phyloP scores from a whole-genome alignment of 202 grass and related monocot species.

The Setaria viridis region DNA sequence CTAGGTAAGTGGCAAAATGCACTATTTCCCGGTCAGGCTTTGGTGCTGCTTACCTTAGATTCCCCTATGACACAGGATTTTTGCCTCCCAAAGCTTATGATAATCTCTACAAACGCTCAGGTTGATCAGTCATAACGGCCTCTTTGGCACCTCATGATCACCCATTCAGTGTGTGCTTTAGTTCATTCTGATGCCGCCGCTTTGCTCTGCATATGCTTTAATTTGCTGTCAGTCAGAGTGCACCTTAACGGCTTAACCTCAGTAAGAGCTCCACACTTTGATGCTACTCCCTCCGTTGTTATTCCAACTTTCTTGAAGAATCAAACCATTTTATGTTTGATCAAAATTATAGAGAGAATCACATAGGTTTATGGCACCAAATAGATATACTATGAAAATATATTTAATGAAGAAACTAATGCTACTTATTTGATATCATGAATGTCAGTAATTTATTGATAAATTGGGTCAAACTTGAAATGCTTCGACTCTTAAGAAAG shows the following conservation, averaged over 20 bases:
- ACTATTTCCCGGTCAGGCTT: not conserved
- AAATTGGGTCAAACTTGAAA: too few relatives aligned
- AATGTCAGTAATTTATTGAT: too few relatives aligned
- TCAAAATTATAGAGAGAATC: too few relatives aligned
- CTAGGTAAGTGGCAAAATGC: too few relatives aligned
- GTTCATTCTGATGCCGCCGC: not conserved
- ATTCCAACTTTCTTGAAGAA: too few relatives aligned
- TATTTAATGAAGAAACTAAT: too few relatives aligned
- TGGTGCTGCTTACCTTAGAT: not conserved
- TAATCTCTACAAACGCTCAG: not conserved
- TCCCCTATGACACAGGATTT: not conserved
- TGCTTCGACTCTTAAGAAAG: too few relatives aligned
- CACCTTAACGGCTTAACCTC: not conserved
- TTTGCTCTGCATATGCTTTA: not conserved
- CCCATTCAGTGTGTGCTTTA: not conserved
- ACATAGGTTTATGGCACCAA: too few relatives aligned
- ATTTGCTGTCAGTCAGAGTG: not conserved
- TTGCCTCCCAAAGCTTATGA: not conserved
- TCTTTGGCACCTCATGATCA: not conserved
- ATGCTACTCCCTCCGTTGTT: not conserved
- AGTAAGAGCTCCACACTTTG: conserved; percentile 13
- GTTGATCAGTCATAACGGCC: not conserved
- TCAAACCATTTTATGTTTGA: too few relatives aligned
- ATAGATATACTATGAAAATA: too few relatives aligned
- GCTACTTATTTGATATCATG: too few relatives aligned